Conservation (phyloP, 2,329 filamentous ascomycete species). For the Orbilia ellipsospora region DNA sequence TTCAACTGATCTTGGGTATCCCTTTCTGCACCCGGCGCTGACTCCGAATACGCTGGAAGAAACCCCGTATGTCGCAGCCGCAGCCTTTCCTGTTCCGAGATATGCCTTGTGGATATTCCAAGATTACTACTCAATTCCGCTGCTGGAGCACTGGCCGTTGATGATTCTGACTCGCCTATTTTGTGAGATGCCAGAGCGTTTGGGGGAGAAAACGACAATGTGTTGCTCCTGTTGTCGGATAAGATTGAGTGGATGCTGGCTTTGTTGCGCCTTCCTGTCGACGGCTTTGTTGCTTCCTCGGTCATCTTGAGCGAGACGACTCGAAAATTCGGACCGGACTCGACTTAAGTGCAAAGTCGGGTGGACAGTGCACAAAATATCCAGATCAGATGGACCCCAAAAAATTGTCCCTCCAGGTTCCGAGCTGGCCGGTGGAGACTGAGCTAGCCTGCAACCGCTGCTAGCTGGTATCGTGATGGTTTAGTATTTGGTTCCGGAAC, state of each 20-base stretch:
- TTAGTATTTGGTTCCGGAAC: conserved; percentile 51
- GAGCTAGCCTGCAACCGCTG: conserved; percentile 26
- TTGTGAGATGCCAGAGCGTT: conserved; percentile 20
- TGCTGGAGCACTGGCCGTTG: conserved; percentile 6
- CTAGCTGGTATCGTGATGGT: conserved; percentile 47
- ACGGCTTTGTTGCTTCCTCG: conserved; percentile 51
- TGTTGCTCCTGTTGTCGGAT: conserved; percentile 52
- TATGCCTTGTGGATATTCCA: conserved; percentile 34
- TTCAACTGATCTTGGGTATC: conserved; percentile 49
- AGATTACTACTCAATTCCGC: conserved; percentile 38
- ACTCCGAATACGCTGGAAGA: conserved; percentile 34
- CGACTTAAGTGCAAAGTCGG: conserved; percentile 46
- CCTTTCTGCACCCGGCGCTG: conserved; percentile 22
- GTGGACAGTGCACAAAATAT: conserved; percentile 31
- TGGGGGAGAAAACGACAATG: conserved; percentile 30
- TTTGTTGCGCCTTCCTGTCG: conserved; percentile 44
- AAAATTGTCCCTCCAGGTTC: conserved; percentile 41
- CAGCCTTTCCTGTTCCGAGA: conserved; percentile 48
- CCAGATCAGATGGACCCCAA: conserved; percentile 7
- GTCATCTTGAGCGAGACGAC: conserved; percentile 40
- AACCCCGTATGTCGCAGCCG: conserved; percentile 38
- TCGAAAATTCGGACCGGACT: conserved; percentile 35
- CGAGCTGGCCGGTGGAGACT: conserved; percentile 49
- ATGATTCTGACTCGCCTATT: conserved; percentile 34
- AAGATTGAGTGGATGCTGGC: conserved; percentile 50